Base-by-base conservation (phyloP, 345 rosid genomes). In the Rubroshorea leprosula region DNA sequence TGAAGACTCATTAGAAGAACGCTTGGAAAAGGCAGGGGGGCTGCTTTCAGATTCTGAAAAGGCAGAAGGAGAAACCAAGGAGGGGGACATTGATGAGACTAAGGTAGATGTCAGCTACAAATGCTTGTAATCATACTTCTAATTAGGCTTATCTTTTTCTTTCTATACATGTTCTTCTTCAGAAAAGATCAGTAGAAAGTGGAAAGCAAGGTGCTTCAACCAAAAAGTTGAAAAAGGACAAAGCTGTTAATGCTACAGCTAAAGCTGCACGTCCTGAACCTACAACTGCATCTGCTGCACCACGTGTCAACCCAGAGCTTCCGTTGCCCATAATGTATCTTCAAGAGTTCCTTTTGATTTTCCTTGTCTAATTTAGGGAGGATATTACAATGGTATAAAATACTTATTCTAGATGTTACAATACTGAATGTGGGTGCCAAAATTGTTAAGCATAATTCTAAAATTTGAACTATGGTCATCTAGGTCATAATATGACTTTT, bases 261-360 rank as follows among this genome's bases (percentile, higher is more conserved):
- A 93, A 93, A 76, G 70, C 65, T 60, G 69, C 64, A 3, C 85
- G 90, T 41, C 81, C 78, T 43, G 99, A 93, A 65, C 75, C 79
- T 58, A 81, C 52, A 67, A 38, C 75, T 5, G 72, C 68, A 18
- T 43, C 87, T 20, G 24, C 65, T 0, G 90, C 89, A 0, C 92
- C 93, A 15, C 80, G 87, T 64, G 96, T 90, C 62, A 94, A 94
- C 74, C 63, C 96, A 3, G 95, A 87, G 80, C 99, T 94, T 74
- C 68, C 93, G 74, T 75, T 90, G 75, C 96, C 99, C 51, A 65
- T 82, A 70, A 83, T 82, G 97, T 94, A 94, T 49, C 63, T 73
- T 68, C 74, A 31, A 57, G 59, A 39, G 61, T 58, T 75, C 66
- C n/a, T n/a, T n/a, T n/a, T n/a, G n/a, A n/a, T n/a, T n/a, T n/a